phyloP scores from a whole-genome alignment of 805 yeast genomes.

The Zygoascus flipseniorum region DNA sequence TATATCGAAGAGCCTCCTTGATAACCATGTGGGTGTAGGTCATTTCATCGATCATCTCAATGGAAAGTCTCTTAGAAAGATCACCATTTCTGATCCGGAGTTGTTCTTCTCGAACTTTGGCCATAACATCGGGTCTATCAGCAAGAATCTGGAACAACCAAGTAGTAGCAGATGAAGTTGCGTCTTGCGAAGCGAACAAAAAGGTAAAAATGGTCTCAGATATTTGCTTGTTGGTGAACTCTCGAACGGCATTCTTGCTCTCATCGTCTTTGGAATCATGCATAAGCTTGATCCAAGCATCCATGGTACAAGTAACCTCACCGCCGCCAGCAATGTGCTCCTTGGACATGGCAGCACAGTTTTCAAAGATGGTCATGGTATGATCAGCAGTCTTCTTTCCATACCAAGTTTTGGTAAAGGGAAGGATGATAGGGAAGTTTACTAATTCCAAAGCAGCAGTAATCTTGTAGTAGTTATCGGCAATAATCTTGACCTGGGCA shows the following conservation, averaged over 20 bases:
- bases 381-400: conserved; percentile 89
- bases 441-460: conserved; percentile 97
- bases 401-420: conserved; percentile 96
- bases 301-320: conserved; percentile 81
- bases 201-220: conserved; percentile 96
- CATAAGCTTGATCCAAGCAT: conserved; percentile 89
- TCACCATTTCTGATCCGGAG: conserved; percentile 72
- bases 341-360: conserved; percentile 84
- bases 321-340: conserved; percentile 70
- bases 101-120: conserved; percentile 88
- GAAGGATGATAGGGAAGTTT: conserved; percentile 93
- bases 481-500: conserved; percentile 76
- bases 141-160: conserved; percentile 97
- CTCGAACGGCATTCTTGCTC: conserved; percentile 59
- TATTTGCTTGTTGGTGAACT: conserved; percentile 82
- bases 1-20: conserved; percentile 82
- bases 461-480: conserved; percentile 85
- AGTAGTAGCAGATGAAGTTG: conserved; percentile 92
- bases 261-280: conserved; percentile 43
- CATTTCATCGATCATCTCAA: conserved; percentile 80
- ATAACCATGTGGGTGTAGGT: conserved; percentile 83
- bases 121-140: conserved; percentile 86
- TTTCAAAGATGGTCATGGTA: conserved; percentile 86
- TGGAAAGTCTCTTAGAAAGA: conserved; percentile 48
- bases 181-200: conserved; percentile 96